Base-by-base conservation (phyloP, 345 rosid genomes). In the Sapria himalayana region DNA sequence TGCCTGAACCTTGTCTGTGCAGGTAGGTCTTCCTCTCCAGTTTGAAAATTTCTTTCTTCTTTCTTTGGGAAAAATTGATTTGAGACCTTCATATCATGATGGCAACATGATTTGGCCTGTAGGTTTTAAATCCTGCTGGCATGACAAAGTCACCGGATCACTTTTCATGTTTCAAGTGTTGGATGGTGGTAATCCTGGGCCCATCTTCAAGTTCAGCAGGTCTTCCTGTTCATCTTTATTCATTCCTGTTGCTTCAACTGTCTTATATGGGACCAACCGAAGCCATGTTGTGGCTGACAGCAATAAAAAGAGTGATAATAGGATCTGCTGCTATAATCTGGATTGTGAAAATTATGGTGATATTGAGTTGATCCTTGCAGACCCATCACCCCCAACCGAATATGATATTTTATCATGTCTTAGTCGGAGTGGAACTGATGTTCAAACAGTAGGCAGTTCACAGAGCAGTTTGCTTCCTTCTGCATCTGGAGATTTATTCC, bases 71-170 rank as follows among this genome's bases (percentile, higher is more conserved):
- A 51, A 46, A 54, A 60, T 82, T 47, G 93, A 89, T 54, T 40
- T 11, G 50, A 89, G 93, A 51, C 81, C 82, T 57, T 52, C 77
- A 23, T 89, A 82, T 66, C 98, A 89, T 59, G 61, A 60, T 56
- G 63, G 33, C 37, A 58, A 58, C 52, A 35, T 54, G 57, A 74
- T 79, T 45, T 79, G 62, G 61, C 98, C 98, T 25, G 49, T 82
- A 60, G 91, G 98, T 20, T 89, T 66, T 58, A 74, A 69, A 52
- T 79, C 93, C 33, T 89, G 85, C 64, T 89, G 98, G 98, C 98
- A 89, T 62, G 98, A 89, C 59, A 82, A 71, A 55, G 59, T 76
- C 59, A 89, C 94, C n/a, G 81, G 93, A 45, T 89, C 98, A 6
- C 62, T 89, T 48, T 79, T 89, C 46, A 46, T 67, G 18, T 70